Conservation (phyloP, 1,284 basidiomycete species). For the Apiotrichum montevideense region DNA sequence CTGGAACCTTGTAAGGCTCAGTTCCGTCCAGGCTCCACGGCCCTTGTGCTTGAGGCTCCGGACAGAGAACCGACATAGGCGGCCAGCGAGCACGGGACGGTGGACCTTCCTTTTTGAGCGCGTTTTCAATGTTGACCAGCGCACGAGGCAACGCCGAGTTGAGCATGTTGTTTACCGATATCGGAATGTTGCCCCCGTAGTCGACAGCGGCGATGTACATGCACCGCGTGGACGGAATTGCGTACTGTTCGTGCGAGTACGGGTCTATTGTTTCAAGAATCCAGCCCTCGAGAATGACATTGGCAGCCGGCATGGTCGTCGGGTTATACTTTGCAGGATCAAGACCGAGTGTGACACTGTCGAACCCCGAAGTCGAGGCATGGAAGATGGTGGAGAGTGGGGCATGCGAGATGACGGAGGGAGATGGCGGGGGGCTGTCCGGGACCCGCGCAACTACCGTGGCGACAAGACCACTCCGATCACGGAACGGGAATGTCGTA, state of each 20-base stretch:
- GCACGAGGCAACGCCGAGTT: conserved; percentile 66
- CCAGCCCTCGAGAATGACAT: conserved; percentile 89
- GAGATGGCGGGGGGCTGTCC: conserved; percentile 47
- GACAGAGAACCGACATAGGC: conserved; percentile 39
- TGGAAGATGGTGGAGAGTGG: conserved; percentile 58
- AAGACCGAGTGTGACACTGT: conserved; percentile 55
- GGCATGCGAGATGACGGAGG: conserved; percentile 43
- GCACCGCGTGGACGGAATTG: conserved; percentile 88
- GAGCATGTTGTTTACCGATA: conserved; percentile 79
- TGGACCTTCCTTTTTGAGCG: conserved; percentile 56
- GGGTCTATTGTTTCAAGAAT: conserved; percentile 94
- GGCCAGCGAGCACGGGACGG: conserved; percentile 64
- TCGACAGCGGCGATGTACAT: conserved; percentile 84
- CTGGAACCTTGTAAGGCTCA: conserved; percentile 26
- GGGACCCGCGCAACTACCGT: conserved; percentile 63
- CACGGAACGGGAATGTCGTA: conserved; percentile 83
- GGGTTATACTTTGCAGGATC: conserved; percentile 69
- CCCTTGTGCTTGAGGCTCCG: conserved; percentile 21
- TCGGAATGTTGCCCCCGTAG: conserved; percentile 78
- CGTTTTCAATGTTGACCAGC: conserved; percentile 64
- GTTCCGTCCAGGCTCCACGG: conserved; percentile 37
- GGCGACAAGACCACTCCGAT: conserved; percentile 77
- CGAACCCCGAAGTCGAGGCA: conserved; percentile 67
- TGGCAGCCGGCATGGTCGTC: conserved; percentile 65
- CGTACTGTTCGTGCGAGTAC: conserved; percentile 88